Base-by-base conservation (phyloP, 106 monocot genomes). In the Dioscorea dumetorum region DNA sequence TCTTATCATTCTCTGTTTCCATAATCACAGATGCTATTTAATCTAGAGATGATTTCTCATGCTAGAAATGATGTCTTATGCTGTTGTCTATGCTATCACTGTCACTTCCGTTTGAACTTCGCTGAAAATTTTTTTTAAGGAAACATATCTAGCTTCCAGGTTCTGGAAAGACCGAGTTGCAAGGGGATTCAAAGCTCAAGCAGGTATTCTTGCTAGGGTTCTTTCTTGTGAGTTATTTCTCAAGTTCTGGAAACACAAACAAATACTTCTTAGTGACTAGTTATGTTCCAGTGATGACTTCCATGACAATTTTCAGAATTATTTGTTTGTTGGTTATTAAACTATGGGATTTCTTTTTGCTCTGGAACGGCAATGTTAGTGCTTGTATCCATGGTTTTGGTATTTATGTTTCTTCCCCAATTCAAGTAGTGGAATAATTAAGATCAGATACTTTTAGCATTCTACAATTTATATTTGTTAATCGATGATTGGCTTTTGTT, bases 81-180 rank as follows among this genome's bases (percentile, higher is more conserved):
- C 5, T 28, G 35, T 35, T 48, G 4, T 12, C 51, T 71, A 20
- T 21, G 12, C 28, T 10, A 14, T 13, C 6, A 34, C 54, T 69
- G 32, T 14, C 24, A 22, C 24, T 54, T 12, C 61, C 76, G n/a
- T 68, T 68, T 23, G 76, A 76, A 9, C 28, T 50, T 0, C 61
- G 41, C 41, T 41, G 41, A 41, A 41, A 66, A 24, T 15, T 16
- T 7, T 62, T 64, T 66, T 19, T 33, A 48, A 11, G n/a, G 64
- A 62, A n/a, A 24, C 57, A 17, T 22, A 23, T 64, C 68, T 57
- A 14, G 62, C 54, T 20, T 57, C 48, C 77, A 71, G 64, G 49
- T 59, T 33, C 16, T 22, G 1, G 6, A 61, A 22, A 3, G 28
- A 61, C 3, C 28, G 1, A 1, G 28, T 1, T 28, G 28, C 1